Conservation (phyloP, 2,329 filamentous ascomycete genomes). For the Calonectria pauciramosa region DNA sequence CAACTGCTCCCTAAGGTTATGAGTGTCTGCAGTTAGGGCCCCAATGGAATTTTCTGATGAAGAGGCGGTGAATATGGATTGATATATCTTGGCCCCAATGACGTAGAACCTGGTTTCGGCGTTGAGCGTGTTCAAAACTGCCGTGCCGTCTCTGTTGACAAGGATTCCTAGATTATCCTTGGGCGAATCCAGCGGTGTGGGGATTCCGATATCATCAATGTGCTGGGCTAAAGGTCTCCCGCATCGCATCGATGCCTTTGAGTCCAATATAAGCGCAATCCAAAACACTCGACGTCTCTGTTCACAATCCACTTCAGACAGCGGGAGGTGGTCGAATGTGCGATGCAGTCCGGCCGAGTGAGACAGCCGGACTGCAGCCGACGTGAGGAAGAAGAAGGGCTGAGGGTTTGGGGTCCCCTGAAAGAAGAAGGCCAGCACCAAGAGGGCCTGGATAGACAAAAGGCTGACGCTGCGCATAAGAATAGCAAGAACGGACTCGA, state of each 20-base stretch:
- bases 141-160: slow-evolving; percentile 6
- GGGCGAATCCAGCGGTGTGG: background rate
- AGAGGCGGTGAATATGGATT: slow-evolving; percentile 2
- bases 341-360: slow-evolving; percentile 17
- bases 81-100: slow-evolving; percentile 13
- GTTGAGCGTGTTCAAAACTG: slow-evolving; percentile 1
- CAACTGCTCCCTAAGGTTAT: slow-evolving; percentile 4
- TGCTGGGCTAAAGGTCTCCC: slow-evolving; percentile 6
- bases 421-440: slow-evolving; percentile 17
- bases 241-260: slow-evolving; percentile 13
- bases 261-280: slow-evolving; percentile 18
- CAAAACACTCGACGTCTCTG: slow-evolving; percentile 16
- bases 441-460: slow-evolving; percentile 13
- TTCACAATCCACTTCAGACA: slow-evolving; percentile 8
- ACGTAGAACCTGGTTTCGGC: slow-evolving; percentile 10
- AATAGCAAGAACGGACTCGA: slow-evolving; percentile 5
- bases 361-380: slow-evolving; percentile 9
- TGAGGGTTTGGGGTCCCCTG: slow-evolving; percentile 20
- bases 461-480: slow-evolving; percentile 21
- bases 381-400: slow-evolving; percentile 20
- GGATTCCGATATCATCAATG: slow-evolving; percentile 18
- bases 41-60: slow-evolving; percentile 13
- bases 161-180: slow-evolving; percentile 19
- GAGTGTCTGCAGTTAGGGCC: background rate
- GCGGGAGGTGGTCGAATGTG: slow-evolving; percentile 6